Conservation (phyloP, 306 rosid genomes). For the Corylus avellana region DNA sequence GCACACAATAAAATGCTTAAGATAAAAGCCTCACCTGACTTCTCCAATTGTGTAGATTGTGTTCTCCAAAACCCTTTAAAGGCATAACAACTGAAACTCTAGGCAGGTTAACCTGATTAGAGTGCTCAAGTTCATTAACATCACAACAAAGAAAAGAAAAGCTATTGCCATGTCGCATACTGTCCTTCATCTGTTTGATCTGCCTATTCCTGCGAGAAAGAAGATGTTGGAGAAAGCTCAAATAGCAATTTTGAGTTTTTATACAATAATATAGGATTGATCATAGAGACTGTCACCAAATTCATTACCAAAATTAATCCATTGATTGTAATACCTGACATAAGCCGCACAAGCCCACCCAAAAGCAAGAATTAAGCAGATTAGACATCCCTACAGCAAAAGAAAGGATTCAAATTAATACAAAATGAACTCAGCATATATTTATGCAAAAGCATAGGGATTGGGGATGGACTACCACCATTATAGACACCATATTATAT, state of each 20-base stretch:
- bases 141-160: conserved; percentile 81
- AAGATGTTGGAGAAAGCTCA: background rate
- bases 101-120: conserved; percentile 74
- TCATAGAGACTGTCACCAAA: background rate
- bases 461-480: background rate
- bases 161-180: conserved; percentile 58
- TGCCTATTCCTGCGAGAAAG: conserved; percentile 69
- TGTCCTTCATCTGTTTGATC: conserved; percentile 59
- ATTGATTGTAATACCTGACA: conserved; percentile 62
- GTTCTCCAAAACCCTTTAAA: conserved; percentile 96
- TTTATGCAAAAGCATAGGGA: conserved; percentile 14
- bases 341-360: conserved; percentile 89
- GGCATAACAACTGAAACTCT: conserved; percentile 90
- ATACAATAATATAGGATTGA: background rate
- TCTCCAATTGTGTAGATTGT: conserved; percentile 93
- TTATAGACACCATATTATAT: background rate
- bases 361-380: conserved; percentile 67
- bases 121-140: conserved; percentile 83
- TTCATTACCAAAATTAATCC: conserved; percentile 13
- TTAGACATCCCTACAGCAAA: conserved; percentile 70
- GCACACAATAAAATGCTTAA: conserved; percentile 3
- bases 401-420: conserved; percentile 2
- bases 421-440: conserved; percentile 2
- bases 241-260: background rate
- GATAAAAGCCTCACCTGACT: conserved; percentile 68